Evolutionary conservation across 192 early-diverging fungal genomes (phyloP).

Genomic region (Linnemannia hyalina): DNA sequence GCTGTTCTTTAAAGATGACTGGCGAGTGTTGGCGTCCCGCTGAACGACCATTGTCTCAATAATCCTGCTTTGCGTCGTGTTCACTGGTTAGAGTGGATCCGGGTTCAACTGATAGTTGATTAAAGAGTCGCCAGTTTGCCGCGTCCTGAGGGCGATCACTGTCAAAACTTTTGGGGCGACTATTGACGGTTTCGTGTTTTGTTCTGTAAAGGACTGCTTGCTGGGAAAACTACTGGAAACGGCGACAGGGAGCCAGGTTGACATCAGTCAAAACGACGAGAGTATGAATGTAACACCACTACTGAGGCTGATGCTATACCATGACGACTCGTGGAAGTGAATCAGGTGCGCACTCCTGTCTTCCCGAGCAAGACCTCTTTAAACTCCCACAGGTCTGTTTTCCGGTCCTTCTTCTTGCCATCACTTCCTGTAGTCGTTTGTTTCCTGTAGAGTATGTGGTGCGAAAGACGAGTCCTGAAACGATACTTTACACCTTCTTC

Average conservation of each 20-base stretch:
- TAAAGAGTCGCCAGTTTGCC: background rate
- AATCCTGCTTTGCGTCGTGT: too few species aligned
- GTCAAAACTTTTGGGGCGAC: background rate
- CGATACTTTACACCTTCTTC: constrained; percentile 94
- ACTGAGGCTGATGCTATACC: background rate
- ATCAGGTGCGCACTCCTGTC: background rate
- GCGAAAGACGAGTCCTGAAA: constrained; percentile 3
- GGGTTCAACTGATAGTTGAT: too few species aligned
- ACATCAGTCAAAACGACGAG: background rate
- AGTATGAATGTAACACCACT: background rate
- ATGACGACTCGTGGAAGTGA: background rate
- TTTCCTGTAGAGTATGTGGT: background rate
- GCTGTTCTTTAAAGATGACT: background rate
- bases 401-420: background rate
- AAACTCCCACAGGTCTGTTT: background rate
- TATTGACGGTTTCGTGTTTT: background rate
- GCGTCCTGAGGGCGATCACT: background rate
- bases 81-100: too few species aligned
- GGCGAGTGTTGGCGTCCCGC: background rate
- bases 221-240: background rate
- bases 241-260: background rate
- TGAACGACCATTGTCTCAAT: too few species aligned
- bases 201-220: background rate
- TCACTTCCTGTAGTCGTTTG: background rate
- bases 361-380: background rate